Evolutionary conservation across 768 basidiomycete genomes (phyloP), one percentile per base, ranked within the genome.

Genomic region (Baorangia bicolor): DNA sequence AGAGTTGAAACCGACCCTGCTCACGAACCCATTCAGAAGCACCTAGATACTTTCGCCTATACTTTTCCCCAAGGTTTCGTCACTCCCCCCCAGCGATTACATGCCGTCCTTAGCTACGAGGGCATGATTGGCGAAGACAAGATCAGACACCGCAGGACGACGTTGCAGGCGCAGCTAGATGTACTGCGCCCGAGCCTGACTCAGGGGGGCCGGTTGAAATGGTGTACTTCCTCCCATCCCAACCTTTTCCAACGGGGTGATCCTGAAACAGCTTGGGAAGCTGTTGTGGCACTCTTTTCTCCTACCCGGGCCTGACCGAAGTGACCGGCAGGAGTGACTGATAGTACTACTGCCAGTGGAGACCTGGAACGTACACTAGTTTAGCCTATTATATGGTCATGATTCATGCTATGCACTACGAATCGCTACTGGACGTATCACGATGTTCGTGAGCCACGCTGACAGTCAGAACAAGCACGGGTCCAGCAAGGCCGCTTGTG

Each of bases 241-340:
- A 2, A 40, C 0, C 25, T 48, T 21, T 55, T 65, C 28, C 2
- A 1, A 38, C 12, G 0, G 12, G 45, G 33, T 12, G 16, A 23
- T 21, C 4, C 18, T 33, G 34, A 49, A 0, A 30, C 16, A 16
- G 64, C 64, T 48, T 65, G 64, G 64, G 1, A 42, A 0, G 61
- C 39, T 35, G 55, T 65, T 2, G 30, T 40, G 6, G 28, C 7
- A 4, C 60, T 65, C n/a, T 58, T 63, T 40, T 38, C 44, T 38
- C 21, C 4, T 2, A 3, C 16, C 16, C 9, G 0, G 9, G 5
- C 16, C 20, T 45, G 21, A 30, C 18, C 0, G 27, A 33, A 12
- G 11, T 31, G 40, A 11, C 12, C 5, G 4, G 20, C 3, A 25
- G 41, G 27, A 34, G 25, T 16, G 46, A 31, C 5, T 18, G 23